Conservation (phyloP, 257 asterid genomes). For the Ballota nigra region DNA sequence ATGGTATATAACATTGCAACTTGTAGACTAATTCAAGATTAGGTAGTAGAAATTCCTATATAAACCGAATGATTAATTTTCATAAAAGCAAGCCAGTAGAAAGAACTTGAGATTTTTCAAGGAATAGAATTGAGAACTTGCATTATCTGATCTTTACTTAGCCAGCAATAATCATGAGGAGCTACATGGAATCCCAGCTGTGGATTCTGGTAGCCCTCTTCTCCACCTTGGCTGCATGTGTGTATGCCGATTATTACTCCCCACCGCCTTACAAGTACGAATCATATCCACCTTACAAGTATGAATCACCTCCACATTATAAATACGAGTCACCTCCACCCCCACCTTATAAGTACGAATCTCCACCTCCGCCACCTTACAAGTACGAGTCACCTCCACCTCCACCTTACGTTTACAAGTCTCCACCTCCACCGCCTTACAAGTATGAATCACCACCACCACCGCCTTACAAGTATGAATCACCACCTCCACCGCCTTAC, state of each 20-base stretch:
- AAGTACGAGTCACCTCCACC: conserved; percentile 2
- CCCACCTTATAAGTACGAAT: not conserved
- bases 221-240: conserved; percentile 1
- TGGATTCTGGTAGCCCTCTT: conserved; percentile 26
- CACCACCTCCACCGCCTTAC: not conserved
- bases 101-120: not conserved
- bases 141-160: not conserved
- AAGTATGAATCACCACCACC: conserved; percentile 14
- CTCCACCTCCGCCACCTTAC: not conserved
- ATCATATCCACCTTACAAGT: not conserved
- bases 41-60: not conserved
- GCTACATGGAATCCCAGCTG: conserved; percentile 13
- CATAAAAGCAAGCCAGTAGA: not conserved
- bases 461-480: not conserved
- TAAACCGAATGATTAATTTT: not conserved
- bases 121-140: not conserved
- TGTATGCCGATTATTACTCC: not conserved
- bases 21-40: conserved; percentile 23
- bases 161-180: not conserved
- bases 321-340: not conserved
- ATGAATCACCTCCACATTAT: not conserved
- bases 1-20: not conserved
- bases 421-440: conserved; percentile 1
- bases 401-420: not conserved
- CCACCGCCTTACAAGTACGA: not conserved